Conservation (phyloP, 2,329 filamentous ascomycete genomes). For the Pseudopithomyces chartarum region DNA sequence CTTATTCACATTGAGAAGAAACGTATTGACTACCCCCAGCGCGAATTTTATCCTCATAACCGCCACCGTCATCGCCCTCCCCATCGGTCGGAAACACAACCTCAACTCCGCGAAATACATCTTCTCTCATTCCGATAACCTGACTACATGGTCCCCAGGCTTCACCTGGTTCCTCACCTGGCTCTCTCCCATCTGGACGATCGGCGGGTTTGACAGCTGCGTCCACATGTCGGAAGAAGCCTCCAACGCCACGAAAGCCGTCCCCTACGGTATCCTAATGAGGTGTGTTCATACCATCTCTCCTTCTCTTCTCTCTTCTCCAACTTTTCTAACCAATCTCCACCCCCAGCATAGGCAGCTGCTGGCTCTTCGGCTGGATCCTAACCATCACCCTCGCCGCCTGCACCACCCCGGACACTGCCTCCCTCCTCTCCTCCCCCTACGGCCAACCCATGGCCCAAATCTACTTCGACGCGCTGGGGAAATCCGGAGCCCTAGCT, state of each 20-base stretch:
- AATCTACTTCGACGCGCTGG: constrained; percentile 65
- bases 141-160: constrained; percentile 57
- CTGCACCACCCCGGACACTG: constrained; percentile 60
- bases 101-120: constrained; percentile 51
- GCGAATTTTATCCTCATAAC: constrained; percentile 62
- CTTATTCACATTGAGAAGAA: not conserved
- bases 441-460: constrained; percentile 67
- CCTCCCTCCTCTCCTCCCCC: constrained; percentile 52
- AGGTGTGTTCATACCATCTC: constrained; percentile 4
- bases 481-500: constrained; percentile 62
- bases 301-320: not conserved
- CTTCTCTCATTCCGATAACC: constrained; percentile 61
- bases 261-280: constrained; percentile 64
- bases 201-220: constrained; percentile 33
- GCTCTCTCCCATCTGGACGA: constrained; percentile 67
- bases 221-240: constrained; percentile 65
- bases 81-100: constrained; percentile 25
- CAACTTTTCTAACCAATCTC: not conserved
- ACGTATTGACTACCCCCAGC: not conserved
- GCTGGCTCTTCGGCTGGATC: constrained; percentile 63
- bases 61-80: constrained; percentile 56
- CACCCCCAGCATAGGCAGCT: constrained; percentile 35
- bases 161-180: constrained; percentile 65
- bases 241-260: constrained; percentile 62
- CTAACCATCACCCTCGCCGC: constrained; percentile 63